Percentiles rank a stretch among this genome's conserved stretches.
These are phyloP conservation scores for Ploettnerulaceae sp. DNA, from an alignment of 2,329 filamentous ascomycete genomes.

Conservation along the genomic window DNA sequence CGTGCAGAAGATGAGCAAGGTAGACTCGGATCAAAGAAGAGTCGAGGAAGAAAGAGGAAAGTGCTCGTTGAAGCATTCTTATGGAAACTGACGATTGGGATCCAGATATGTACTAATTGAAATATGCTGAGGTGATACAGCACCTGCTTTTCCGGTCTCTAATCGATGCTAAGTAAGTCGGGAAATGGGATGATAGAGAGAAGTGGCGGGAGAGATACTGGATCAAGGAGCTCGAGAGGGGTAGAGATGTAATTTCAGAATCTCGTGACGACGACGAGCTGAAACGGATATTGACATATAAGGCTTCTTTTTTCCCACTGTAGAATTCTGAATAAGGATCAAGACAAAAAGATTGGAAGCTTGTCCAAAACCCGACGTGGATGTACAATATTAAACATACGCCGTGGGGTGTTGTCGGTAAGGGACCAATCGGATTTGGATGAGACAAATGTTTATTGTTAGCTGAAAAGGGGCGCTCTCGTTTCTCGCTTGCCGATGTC, in stretches of 20 bases:
- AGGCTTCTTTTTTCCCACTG: not conserved
- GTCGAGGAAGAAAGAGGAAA: not conserved
- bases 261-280: not conserved
- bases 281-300: constrained; percentile 7
- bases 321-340: too few species aligned
- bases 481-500: too few species aligned
- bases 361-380: not conserved
- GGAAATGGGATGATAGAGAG: not conserved
- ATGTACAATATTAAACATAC: too few species aligned
- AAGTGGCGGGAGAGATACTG: constrained; percentile 14
- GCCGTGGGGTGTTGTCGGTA: too few species aligned
- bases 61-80: constrained; percentile 5
- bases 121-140: constrained; percentile 9
- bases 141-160: constrained; percentile 6
- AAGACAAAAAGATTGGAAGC: not conserved
- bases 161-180: constrained; percentile 9
- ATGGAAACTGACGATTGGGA: constrained; percentile 21
- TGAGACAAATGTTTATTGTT: too few species aligned
- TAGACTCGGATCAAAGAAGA: constrained; percentile 9
- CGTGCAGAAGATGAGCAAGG: constrained; percentile 13
- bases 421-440: too few species aligned
- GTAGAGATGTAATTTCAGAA: not conserved
- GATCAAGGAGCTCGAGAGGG: constrained; percentile 3
- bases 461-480: too few species aligned
- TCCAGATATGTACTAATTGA: constrained; percentile 16